Evolutionary conservation across 2,329 filamentous ascomycete genomes (phyloP).

Genomic region (Cytospora mali): DNA sequence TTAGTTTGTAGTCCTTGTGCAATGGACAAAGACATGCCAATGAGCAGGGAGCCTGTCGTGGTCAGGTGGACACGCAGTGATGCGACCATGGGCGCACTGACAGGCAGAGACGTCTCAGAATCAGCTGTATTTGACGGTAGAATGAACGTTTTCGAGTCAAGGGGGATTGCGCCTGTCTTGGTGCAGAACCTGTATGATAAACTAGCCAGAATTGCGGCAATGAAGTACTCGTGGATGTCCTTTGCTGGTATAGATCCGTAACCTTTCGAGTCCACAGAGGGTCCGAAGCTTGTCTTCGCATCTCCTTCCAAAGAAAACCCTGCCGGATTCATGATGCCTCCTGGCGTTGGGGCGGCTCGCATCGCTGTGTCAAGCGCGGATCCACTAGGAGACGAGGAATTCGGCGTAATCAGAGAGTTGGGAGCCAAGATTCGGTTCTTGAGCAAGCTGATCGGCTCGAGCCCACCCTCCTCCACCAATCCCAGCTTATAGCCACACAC

Average conservation of each 20-base stretch:
- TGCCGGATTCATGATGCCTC: constrained; percentile 8
- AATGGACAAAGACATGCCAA: constrained; percentile 51
- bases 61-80: constrained; percentile 59
- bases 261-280: constrained; percentile 38
- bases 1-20: constrained; percentile 51
- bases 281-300: constrained; percentile 30
- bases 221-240: constrained; percentile 56
- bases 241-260: constrained; percentile 43
- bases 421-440: constrained; percentile 46
- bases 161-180: constrained; percentile 51
- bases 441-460: constrained; percentile 53
- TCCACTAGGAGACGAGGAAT: constrained; percentile 47
- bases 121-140: constrained; percentile 42
- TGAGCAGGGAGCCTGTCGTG: constrained; percentile 56
- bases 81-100: constrained; percentile 44
- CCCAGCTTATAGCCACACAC: constrained; percentile 48
- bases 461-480: constrained; percentile 51
- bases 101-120: constrained; percentile 32
- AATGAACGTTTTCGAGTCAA: constrained; percentile 57
- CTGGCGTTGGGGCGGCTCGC: constrained; percentile 36
- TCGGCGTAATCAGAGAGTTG: constrained; percentile 48
- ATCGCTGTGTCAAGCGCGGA: constrained; percentile 43
- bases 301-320: constrained; percentile 35
- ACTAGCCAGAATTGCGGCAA: constrained; percentile 55
- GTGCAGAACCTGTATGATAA: constrained; percentile 53